Conservation (phyloP, 768 basidiomycete species). For the Boletus edulis region DNA sequence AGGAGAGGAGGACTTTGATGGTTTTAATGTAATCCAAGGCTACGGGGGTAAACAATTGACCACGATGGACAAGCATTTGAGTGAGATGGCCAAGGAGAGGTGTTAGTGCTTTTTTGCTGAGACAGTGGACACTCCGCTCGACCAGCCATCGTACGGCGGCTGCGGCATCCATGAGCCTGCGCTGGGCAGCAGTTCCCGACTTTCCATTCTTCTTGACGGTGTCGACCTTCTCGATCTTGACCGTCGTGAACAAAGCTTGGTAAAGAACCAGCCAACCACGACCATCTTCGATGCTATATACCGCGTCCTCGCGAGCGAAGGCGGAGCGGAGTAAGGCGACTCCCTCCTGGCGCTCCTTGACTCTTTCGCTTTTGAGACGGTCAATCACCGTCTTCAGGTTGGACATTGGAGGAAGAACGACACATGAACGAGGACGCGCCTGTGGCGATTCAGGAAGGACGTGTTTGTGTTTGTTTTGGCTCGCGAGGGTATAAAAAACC, state of each 20-base stretch:
- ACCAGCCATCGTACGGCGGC: constrained; percentile 70
- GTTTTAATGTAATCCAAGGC: constrained; percentile 83
- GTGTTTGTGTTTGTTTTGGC: constrained; percentile 32
- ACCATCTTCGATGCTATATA: constrained; percentile 36
- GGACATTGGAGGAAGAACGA: constrained; percentile 26
- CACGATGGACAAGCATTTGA: constrained; percentile 53
- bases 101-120: constrained; percentile 55
- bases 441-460: constrained; percentile 7
- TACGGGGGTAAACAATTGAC: constrained; percentile 56
- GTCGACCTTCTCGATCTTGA: constrained; percentile 58
- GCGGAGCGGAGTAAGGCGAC: constrained; percentile 46
- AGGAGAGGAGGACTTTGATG: constrained; percentile 60
- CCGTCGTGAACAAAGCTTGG: constrained; percentile 67
- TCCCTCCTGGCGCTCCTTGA: constrained; percentile 70
- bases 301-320: constrained; percentile 49
- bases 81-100: constrained; percentile 64
- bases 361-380: constrained; percentile 57
- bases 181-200: constrained; percentile 45
- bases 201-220: constrained; percentile 40
- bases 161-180: constrained; percentile 66
- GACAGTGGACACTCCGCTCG: constrained; percentile 53
- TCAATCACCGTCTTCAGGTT: constrained; percentile 49
- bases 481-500: constrained; percentile 22
- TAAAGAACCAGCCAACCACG: constrained; percentile 65
- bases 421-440: not conserved